A percentile compares a stretch with the other conserved stretches of the same genome.
These are phyloP conservation scores for Passalora sequoiae DNA, from an alignment of 2,329 filamentous ascomycete genomes.

Conservation along the genomic window DNA sequence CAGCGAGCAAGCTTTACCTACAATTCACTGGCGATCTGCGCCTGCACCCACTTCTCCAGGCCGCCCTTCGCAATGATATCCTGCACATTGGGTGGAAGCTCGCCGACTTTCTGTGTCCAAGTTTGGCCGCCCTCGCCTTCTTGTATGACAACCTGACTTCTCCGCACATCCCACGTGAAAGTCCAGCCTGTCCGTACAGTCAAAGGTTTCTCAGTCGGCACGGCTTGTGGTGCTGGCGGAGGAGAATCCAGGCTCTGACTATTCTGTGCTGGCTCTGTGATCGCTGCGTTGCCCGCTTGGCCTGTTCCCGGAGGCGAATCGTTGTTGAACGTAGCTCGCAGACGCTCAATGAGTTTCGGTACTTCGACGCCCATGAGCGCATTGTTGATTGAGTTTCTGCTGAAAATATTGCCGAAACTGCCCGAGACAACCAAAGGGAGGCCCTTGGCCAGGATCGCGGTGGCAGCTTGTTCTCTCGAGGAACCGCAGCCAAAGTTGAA, in stretches of 20 bases:
- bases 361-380: conserved; percentile 68
- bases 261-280: conserved; percentile 51
- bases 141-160: conserved; percentile 64
- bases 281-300: conserved; percentile 32
- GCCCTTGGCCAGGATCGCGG: conserved; percentile 72
- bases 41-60: conserved; percentile 76
- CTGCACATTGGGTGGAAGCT: conserved; percentile 80
- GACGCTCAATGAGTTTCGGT: conserved; percentile 59
- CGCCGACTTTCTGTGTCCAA: conserved; percentile 78
- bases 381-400: conserved; percentile 73
- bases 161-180: conserved; percentile 71
- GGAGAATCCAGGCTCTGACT: conserved; percentile 49
- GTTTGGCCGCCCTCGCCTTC: conserved; percentile 62
- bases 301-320: conserved; percentile 17
- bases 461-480: conserved; percentile 81
- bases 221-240: conserved; percentile 35
- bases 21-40: conserved; percentile 49
- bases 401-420: conserved; percentile 81
- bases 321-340: conserved; percentile 56
- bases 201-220: conserved; percentile 48
- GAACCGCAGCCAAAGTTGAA: conserved; percentile 86
- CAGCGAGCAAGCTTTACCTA: not conserved
- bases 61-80: conserved; percentile 73
- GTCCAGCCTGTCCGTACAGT: conserved; percentile 79
- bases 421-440: conserved; percentile 76